A percentile compares a stretch with the other conserved stretches of the same genome.
Evolutionary conservation across 805 yeast species (phyloP).

Genomic region (Ogataea pignaliae): DNA sequence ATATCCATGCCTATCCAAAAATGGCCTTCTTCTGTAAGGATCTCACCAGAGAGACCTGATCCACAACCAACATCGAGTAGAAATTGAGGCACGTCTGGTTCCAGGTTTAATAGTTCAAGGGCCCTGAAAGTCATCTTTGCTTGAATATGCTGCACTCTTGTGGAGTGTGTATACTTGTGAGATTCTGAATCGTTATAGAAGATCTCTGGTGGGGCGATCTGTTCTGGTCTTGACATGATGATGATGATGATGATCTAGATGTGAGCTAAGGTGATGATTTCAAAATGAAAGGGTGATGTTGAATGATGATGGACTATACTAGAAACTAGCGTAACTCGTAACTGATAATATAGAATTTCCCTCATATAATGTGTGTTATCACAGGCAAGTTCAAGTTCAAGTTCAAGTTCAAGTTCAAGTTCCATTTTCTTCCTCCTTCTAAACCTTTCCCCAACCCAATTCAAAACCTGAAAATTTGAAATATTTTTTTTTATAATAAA

Average conservation of each 20-base stretch:
- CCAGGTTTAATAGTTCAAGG: constrained; percentile 75
- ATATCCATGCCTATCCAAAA: constrained; percentile 97
- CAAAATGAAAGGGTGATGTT: too few species aligned
- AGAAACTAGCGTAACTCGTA: too few species aligned
- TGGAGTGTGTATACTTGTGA: constrained; percentile 80
- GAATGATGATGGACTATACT: too few species aligned
- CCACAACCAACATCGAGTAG: constrained; percentile 95
- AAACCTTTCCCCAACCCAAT: too few species aligned
- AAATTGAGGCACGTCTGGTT: constrained; percentile 56
- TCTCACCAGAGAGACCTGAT: constrained; percentile 93
- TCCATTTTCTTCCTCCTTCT: too few species aligned
- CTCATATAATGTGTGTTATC: too few species aligned
- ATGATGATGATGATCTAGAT: neutral
- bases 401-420: too few species aligned
- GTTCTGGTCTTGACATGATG: constrained; percentile 91
- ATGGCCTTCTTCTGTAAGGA: constrained; percentile 88
- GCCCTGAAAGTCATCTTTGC: constrained; percentile 97
- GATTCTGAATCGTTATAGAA: constrained; percentile 92
- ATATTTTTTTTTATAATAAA: too few species aligned
- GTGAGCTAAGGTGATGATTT: neutral
- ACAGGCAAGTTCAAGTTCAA: too few species aligned
- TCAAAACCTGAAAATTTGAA: too few species aligned
- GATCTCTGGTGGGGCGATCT: constrained; percentile 93
- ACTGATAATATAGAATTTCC: too few species aligned
- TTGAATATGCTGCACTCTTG: constrained; percentile 97